phyloP scores from a whole-genome alignment of 306 rosid genomes.

The Quercus engelmannii region DNA sequence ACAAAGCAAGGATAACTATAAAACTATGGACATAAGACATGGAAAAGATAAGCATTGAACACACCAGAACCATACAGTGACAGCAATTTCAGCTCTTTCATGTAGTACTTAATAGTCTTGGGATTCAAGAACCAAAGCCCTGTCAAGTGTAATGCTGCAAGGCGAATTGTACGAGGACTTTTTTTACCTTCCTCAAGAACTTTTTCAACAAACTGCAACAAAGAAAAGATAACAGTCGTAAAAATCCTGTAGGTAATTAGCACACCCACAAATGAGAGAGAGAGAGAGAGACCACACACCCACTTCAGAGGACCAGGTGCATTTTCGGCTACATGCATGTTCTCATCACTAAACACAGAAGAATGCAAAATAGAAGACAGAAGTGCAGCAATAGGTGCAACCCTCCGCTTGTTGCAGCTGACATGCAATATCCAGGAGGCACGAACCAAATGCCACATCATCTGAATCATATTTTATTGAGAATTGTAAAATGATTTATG shows the following conservation, averaged over 20 bases:
- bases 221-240: conserved; percentile 18
- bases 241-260: conserved; percentile 2
- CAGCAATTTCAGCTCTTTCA: conserved; percentile 76
- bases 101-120: conserved; percentile 68
- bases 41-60: conserved; percentile 8
- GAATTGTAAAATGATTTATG: conserved; percentile 12
- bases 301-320: conserved; percentile 90
- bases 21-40: conserved; percentile 6
- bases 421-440: conserved; percentile 91
- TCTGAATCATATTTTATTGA: conserved; percentile 39
- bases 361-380: conserved; percentile 89
- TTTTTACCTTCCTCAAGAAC: conserved; percentile 87
- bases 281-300: conserved; percentile 51
- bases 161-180: conserved; percentile 97
- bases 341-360: conserved; percentile 66
- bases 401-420: conserved; percentile 91
- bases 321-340: conserved; percentile 62
- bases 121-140: conserved; percentile 87
- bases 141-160: conserved; percentile 89
- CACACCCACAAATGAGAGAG: conserved; percentile 10
- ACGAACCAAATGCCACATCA: conserved; percentile 89
- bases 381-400: conserved; percentile 92
- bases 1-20: conserved; percentile 12
- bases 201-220: conserved; percentile 65
- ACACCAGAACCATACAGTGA: conserved; percentile 88